phyloP scores from a whole-genome alignment of 306 rosid genomes.

The Vigna radiata region DNA sequence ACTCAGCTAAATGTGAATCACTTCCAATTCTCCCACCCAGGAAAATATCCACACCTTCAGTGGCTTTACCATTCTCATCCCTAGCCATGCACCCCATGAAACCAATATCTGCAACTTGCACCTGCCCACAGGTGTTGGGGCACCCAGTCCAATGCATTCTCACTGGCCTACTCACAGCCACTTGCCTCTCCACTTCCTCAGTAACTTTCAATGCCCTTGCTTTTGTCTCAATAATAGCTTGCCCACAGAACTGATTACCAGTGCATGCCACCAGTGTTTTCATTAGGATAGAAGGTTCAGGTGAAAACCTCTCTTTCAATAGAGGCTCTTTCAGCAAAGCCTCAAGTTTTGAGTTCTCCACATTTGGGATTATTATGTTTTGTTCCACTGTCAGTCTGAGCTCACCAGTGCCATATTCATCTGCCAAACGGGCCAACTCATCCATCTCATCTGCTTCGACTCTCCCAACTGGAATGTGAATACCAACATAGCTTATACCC shows the following conservation, averaged over 20 bases:
- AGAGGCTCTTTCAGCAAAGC: conserved; percentile 72
- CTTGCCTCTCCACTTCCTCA: conserved; percentile 79
- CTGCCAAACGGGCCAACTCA: conserved; percentile 77
- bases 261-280: conserved; percentile 94
- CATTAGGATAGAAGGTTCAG: conserved; percentile 80
- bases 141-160: conserved; percentile 99
- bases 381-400: conserved; percentile 91
- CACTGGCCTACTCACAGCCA: conserved; percentile 69
- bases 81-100: conserved; percentile 98
- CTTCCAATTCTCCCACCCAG: conserved; percentile 95
- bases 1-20: conserved; percentile 85
- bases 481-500: conserved; percentile 76
- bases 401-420: conserved; percentile 81
- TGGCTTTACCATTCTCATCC: conserved; percentile 81
- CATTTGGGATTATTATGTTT: conserved; percentile 82
- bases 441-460: conserved; percentile 91
- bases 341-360: conserved; percentile 67
- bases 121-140: conserved; percentile 90
- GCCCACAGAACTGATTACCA: conserved; percentile 93
- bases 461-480: conserved; percentile 94
- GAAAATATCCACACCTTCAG: conserved; percentile 86
- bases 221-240: conserved; percentile 94
- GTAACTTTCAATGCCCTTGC: conserved; percentile 87
- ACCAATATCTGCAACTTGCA: conserved; percentile 96
- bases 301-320: conserved; percentile 63